These are phyloP conservation scores for Colletotrichum sp. DNA, from an alignment of 2,329 filamentous ascomycete genomes.

Conservation along the genomic window DNA sequence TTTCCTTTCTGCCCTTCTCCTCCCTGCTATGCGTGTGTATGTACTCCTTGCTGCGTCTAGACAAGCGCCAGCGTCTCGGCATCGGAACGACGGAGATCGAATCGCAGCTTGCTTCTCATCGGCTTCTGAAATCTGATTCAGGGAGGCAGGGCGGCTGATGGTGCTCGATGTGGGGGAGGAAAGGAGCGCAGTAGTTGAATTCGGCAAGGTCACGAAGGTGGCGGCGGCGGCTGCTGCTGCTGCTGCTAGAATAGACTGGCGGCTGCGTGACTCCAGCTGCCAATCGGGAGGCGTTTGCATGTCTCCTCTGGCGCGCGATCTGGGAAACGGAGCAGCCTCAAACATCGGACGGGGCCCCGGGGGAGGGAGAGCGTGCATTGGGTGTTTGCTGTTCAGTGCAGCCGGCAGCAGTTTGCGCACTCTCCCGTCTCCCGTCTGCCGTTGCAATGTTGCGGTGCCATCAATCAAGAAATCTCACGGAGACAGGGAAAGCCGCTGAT, in stretches of 20 bases:
- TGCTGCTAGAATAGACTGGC: neutral
- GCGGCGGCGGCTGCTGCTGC: neutral
- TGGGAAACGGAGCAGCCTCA: neutral
- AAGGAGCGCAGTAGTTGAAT: neutral
- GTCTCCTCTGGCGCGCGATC: neutral
- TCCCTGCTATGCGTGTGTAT: neutral
- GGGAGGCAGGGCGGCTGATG: neutral
- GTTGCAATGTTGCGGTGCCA: neutral
- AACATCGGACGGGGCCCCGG: neutral
- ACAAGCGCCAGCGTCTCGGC: neutral
- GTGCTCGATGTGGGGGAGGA: neutral
- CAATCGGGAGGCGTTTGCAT: constrained; percentile 3
- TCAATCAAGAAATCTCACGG: neutral
- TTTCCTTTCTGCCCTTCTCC: neutral
- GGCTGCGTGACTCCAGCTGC: constrained; percentile 4
- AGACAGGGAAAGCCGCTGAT: neutral
- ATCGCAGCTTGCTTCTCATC: neutral
- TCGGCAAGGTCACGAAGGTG: neutral
- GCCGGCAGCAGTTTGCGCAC: neutral
- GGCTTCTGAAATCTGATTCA: neutral
- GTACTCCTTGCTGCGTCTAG: neutral
- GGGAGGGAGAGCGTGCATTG: neutral
- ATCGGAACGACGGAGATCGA: neutral
- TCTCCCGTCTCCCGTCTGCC: neutral
- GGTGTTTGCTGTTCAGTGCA: neutral